These are phyloP conservation scores for Carex kokanica DNA, from an alignment of 176 grass and related monocot species.

Conservation along the genomic window DNA sequence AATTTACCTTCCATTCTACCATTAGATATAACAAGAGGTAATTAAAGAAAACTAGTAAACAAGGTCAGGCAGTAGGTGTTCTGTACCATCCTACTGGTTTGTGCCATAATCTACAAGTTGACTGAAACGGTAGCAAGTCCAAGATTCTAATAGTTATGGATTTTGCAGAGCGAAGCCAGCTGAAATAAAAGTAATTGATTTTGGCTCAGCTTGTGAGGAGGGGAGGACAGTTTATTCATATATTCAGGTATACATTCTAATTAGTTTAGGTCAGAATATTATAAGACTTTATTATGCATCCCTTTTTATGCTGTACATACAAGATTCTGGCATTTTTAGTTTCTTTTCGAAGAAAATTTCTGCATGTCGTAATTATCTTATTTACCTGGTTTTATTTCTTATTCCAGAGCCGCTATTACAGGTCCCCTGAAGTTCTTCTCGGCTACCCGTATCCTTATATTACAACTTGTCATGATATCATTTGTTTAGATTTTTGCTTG, in stretches of 20 bases:
- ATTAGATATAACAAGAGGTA: neutral
- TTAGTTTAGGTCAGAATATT: conserved; percentile 18
- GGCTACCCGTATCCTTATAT: conserved; percentile 96
- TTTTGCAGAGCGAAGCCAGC: conserved; percentile 71
- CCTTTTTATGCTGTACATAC: neutral
- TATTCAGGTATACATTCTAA: conserved; percentile 77
- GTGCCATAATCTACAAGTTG: conserved; percentile 9
- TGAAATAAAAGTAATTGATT: conserved; percentile 99
- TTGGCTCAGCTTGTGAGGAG: conserved; percentile 98
- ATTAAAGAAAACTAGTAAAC: neutral
- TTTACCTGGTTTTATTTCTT: conserved; percentile 27
- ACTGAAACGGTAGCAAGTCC: neutral
- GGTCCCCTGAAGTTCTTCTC: conserved; percentile 95
- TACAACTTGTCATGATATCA: conserved; percentile 17
- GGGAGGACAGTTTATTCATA: conserved; percentile 92
- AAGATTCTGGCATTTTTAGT: neutral
- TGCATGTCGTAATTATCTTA: conserved; percentile 15
- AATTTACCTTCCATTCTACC: neutral
- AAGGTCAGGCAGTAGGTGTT: conserved; percentile 1
- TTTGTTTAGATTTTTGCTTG: conserved; percentile 1
- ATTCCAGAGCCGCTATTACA: conserved; percentile 98
- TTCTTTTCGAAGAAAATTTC: conserved; percentile 35
- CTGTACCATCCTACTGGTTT: neutral
- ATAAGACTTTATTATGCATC: neutral
- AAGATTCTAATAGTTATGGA: neutral